Evolutionary conservation across 441 rosid species (phyloP), one percentile per base, ranked within the genome.

Genomic region (Eugenia klotzschiana): DNA sequence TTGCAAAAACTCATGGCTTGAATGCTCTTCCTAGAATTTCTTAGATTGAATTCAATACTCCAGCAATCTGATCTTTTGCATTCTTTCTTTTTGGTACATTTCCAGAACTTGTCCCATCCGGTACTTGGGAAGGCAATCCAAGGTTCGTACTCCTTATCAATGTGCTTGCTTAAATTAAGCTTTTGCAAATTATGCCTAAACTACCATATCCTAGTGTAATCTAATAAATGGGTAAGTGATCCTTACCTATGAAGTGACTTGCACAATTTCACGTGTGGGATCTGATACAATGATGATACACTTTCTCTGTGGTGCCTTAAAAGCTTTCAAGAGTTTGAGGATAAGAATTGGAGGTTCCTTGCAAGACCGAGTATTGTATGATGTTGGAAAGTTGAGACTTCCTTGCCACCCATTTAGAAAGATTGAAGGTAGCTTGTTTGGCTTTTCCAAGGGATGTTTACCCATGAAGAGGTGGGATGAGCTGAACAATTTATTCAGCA

Each of bases 291-390:
- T 26, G 79, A 20, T 56, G 14, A 85, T 60, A 18, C 52, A 81
- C 64, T 85, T 52, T 51, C 54, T 6, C 50, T 51, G 41, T 87
- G 81, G 86, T 83, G 82, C 79, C 25, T 77, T 81, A 73, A 74
- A 87, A 97, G 99, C 99, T 80, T 97, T 97, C 85, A 81, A 86
- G 87, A 83, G 87, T 60, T 87, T 97, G 93, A 92, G 99, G 91
- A 91, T 97, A 90, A 91, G 99, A 83, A 88, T 95, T 16, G 99
- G 98, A 26, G 99, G 99, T 79, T 95, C 99, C 57, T 88, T 97
- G 88, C 99, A 97, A 94, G 98, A 97, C 86, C 98, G 87, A 91
- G 97, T 97, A 22, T 82, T 89, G 54, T 97, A 97, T 82, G 93
- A 94, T 86, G 91, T 94, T 16, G 98, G 94, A 85, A 79, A 82